Base-by-base conservation (phyloP, 2,329 filamentous ascomycete species). In the Verticillium isaacii region DNA sequence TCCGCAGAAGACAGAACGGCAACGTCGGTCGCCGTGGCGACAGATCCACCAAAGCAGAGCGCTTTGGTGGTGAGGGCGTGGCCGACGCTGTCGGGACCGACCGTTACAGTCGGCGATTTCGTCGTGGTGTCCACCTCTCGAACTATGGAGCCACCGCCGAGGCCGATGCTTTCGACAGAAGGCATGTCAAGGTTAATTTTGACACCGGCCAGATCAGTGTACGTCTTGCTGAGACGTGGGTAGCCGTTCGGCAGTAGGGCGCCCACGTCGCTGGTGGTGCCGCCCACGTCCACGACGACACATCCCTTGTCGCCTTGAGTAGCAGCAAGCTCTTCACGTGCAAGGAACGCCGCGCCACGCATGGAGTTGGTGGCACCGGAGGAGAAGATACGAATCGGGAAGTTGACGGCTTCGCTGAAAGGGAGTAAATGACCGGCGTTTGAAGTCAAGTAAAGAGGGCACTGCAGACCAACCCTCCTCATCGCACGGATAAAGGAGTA, bases 371-470 rank as follows among this genome's bases (percentile, higher is more conserved):
- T 69, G 4, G 67, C 62, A 1, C 68, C 68, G 11, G 68, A 69
- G 1, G 67, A 68, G 60, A 69, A 69, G 25, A 67, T 62, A 1
- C 63, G 56, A 36, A 69, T 66, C 0, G 68, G 68, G 12, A 65
- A 65, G 19, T 61, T 60, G 63, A 68, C 65, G n/a, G 67, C 67
- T 45, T 69, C 68, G 19, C 61, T 60, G 9, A 62, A 64, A 1
- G 64, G 63, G 6, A 68, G 58, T 29, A 68, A 32, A n/a, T 67
- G 65, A 1, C 82, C 82, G 59, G 82, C 78, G 60, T 84, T 84
- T 58, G 81, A 76, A 0, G 81, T 83, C 12, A 84, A 71, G 64
- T 79, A 84, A 1, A 81, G 70, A 0, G 71, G 69, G 52, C 73
- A 76, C 2, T 69, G 69, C 9, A 79, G 75, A 2, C 67, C 63